phyloP scores from a whole-genome alignment of 1,284 basidiomycete genomes.

The Papiliotrema fonsecae region DNA sequence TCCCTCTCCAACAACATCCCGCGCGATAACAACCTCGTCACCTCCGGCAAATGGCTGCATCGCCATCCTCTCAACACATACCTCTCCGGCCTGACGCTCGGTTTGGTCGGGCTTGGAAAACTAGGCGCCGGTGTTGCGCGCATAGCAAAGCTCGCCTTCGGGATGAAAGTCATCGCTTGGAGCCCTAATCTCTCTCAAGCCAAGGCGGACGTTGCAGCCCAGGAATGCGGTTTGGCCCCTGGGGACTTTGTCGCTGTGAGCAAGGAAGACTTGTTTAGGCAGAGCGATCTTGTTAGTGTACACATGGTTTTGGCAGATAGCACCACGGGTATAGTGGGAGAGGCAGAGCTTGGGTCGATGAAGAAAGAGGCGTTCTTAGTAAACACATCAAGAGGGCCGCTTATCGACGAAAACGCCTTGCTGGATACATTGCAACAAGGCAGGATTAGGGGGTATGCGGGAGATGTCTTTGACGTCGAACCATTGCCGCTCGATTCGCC shows the following conservation, averaged over 20 bases:
- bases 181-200: conserved; percentile 60
- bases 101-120: conserved; percentile 58
- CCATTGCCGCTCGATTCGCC: conserved; percentile 57
- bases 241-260: conserved; percentile 34
- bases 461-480: conserved; percentile 58
- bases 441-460: conserved; percentile 30
- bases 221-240: conserved; percentile 42
- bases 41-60: conserved; percentile 20
- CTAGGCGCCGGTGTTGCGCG: conserved; percentile 51
- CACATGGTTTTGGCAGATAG: conserved; percentile 57
- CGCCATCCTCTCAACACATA: conserved; percentile 15
- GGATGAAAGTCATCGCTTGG: conserved; percentile 61
- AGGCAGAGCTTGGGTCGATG: conserved; percentile 53
- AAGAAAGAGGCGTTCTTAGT: conserved; percentile 58
- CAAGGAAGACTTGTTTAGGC: conserved; percentile 55
- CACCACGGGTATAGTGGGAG: conserved; percentile 53
- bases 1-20: conserved; percentile 54
- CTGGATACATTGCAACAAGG: conserved; percentile 41
- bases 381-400: conserved; percentile 61
- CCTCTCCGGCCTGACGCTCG: conserved; percentile 53
- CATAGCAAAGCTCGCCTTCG: conserved; percentile 57
- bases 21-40: conserved; percentile 50
- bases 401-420: conserved; percentile 57
- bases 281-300: conserved; percentile 59
- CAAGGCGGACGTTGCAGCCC: conserved; percentile 55